Conservation (phyloP, 805 yeast genomes). For the Aciculoconidium aculeatum region DNA sequence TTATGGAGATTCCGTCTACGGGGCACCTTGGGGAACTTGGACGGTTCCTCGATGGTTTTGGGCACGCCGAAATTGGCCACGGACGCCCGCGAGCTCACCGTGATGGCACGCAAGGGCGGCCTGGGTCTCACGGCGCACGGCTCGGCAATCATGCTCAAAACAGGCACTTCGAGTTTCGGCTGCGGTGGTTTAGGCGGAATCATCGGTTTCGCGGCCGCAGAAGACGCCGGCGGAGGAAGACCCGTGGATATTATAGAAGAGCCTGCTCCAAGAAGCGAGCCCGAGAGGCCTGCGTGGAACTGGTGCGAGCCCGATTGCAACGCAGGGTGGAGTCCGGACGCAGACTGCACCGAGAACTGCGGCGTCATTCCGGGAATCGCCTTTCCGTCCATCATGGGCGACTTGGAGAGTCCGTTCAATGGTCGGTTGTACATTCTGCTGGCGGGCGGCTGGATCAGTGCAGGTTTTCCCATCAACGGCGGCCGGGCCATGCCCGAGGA, state of each 20-base stretch:
- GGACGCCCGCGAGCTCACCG: conserved; percentile 16
- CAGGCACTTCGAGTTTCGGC: conserved; percentile 31
- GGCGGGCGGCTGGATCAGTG: conserved; percentile 40
- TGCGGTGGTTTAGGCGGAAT: conserved; percentile 27
- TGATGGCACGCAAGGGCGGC: conserved; percentile 23
- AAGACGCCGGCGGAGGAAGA: conserved; percentile 1
- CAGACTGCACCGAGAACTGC: too few relatives aligned
- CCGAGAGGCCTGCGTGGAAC: too few relatives aligned
- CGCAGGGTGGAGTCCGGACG: too few relatives aligned
- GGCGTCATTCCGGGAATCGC: too few relatives aligned
- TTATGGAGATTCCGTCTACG: conserved; percentile 35
- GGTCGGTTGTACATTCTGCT: conserved; percentile 26
- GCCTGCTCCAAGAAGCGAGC: conserved; percentile 2
- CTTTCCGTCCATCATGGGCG: conserved; percentile 16
- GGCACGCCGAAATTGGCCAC: conserved; percentile 27
- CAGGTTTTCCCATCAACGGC: conserved; percentile 42
- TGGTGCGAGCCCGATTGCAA: too few relatives aligned
- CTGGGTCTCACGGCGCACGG: conserved; percentile 14
- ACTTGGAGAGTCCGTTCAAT: conserved; percentile 14
- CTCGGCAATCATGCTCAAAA: conserved; percentile 20
- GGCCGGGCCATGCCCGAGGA: too few relatives aligned
- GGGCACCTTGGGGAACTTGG: conserved; percentile 28
- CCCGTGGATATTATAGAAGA: conserved; percentile 2
- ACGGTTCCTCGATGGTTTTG: conserved; percentile 26
- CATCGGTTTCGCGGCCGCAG: conserved; percentile 9